These are phyloP conservation scores for Discostella stelligera DNA, from an alignment of 352 stramenopile genomes.

Conservation along the genomic window DNA sequence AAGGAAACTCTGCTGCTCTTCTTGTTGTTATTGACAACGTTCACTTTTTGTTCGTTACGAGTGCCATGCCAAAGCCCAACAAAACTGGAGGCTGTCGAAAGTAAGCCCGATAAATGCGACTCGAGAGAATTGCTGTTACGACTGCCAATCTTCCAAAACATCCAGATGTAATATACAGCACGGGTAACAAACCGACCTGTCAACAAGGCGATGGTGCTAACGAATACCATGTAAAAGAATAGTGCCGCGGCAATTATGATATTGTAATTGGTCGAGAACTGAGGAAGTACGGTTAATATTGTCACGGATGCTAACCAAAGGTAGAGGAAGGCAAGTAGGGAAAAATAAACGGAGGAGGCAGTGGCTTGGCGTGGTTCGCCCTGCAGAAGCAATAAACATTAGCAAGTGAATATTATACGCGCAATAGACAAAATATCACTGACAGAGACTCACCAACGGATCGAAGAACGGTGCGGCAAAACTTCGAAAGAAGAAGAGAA, in stretches of 20 bases:
- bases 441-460: slow-evolving; percentile 35
- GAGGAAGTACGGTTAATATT: slow-evolving; percentile 48
- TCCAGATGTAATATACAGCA: slow-evolving; percentile 38
- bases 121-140: slow-evolving; percentile 1
- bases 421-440: neutral
- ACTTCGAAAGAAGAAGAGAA: slow-evolving; percentile 38
- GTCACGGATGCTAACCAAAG: slow-evolving; percentile 53
- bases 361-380: slow-evolving; percentile 45
- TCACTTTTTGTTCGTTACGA: slow-evolving; percentile 1
- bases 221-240: slow-evolving; percentile 60
- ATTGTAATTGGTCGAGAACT: slow-evolving; percentile 57
- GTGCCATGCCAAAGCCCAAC: slow-evolving; percentile 8
- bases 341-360: slow-evolving; percentile 54
- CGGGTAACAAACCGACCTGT: slow-evolving; percentile 45
- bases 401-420: neutral
- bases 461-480: slow-evolving; percentile 56
- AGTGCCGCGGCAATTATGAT: slow-evolving; percentile 54
- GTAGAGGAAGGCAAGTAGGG: slow-evolving; percentile 49
- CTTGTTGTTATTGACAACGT: neutral
- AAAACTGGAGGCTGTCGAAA: slow-evolving; percentile 7
- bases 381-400: slow-evolving; percentile 8
- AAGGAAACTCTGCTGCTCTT: slow-evolving; percentile 1
- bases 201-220: slow-evolving; percentile 37
- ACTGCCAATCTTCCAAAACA: slow-evolving; percentile 35
- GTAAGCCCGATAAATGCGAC: neutral